phyloP scores from a whole-genome alignment of 1,139 yeast species.

The Candida mesenterica region DNA sequence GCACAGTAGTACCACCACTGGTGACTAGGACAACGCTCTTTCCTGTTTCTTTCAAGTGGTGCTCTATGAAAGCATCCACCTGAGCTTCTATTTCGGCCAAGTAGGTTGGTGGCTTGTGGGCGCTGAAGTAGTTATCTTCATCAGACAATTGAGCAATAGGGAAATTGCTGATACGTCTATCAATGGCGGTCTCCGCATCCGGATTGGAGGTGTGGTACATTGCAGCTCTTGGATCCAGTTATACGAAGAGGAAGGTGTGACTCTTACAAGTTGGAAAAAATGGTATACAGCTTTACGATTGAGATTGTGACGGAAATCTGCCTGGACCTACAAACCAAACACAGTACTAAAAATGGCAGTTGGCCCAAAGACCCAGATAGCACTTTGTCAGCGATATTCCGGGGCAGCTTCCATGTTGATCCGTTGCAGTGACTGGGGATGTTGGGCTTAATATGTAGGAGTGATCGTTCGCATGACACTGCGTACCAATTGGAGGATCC shows the following conservation, averaged over 20 bases:
- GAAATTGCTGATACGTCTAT: constrained; percentile 68
- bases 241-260: background rate
- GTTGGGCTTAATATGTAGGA: no score
- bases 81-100: constrained; percentile 58
- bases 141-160: constrained; percentile 75
- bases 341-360: no score
- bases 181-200: constrained; percentile 71
- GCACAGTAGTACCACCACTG: constrained; percentile 98
- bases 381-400: no score
- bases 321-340: no score
- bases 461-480: no score
- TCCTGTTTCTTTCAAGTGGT: constrained; percentile 36
- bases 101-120: constrained; percentile 73
- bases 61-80: constrained; percentile 58
- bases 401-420: no score
- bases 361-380: no score
- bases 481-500: background rate
- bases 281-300: no score
- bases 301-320: no score
- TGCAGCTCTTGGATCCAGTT: no score
- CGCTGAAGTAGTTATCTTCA: constrained; percentile 71
- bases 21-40: constrained; percentile 78
- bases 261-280: background rate
- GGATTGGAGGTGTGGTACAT: constrained; percentile 64
- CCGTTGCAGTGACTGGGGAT: no score